These are phyloP conservation scores for Phoenix dactylifera DNA, from an alignment of 176 grass and related monocot genomes.

Conservation along the genomic window DNA sequence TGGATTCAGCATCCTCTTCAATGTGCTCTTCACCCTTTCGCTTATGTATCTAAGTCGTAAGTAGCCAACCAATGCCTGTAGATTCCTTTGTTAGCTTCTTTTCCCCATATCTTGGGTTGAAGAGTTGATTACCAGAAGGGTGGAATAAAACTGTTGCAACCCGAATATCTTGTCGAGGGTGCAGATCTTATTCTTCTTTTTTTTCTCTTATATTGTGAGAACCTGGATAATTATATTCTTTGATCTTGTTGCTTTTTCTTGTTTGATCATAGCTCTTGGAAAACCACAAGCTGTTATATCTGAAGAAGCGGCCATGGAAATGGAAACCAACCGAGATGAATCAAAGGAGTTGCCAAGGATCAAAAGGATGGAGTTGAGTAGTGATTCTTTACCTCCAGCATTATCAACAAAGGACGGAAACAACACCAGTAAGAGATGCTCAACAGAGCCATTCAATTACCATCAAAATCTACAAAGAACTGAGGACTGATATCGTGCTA, in stretches of 20 bases:
- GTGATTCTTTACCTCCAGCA: conserved; percentile 6
- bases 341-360: conserved; percentile 28
- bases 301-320: conserved; percentile 78
- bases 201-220: too few relatives aligned
- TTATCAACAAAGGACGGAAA: conserved; percentile 30
- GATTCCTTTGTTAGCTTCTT: too few relatives aligned
- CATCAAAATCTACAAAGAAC: neutral
- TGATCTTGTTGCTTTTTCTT: neutral
- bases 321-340: conserved; percentile 36
- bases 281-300: conserved; percentile 96
- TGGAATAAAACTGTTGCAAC: too few relatives aligned
- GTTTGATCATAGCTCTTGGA: conserved; percentile 51
- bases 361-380: conserved; percentile 25
- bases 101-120: too few relatives aligned
- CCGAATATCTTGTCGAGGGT: too few relatives aligned
- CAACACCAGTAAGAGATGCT: conserved; percentile 36
- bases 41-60: conserved; percentile 88
- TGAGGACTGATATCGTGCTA: too few relatives aligned
- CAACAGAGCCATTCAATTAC: conserved; percentile 4
- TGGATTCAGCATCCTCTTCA: conserved; percentile 94
- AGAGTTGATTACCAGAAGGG: too few relatives aligned
- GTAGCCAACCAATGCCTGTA: conserved; percentile 7
- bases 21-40: conserved; percentile 83
- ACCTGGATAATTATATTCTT: too few relatives aligned
- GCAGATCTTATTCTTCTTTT: too few relatives aligned